Base-by-base conservation (phyloP, 2,329 filamentous ascomycete genomes). In the Trichoderma hamatum region DNA sequence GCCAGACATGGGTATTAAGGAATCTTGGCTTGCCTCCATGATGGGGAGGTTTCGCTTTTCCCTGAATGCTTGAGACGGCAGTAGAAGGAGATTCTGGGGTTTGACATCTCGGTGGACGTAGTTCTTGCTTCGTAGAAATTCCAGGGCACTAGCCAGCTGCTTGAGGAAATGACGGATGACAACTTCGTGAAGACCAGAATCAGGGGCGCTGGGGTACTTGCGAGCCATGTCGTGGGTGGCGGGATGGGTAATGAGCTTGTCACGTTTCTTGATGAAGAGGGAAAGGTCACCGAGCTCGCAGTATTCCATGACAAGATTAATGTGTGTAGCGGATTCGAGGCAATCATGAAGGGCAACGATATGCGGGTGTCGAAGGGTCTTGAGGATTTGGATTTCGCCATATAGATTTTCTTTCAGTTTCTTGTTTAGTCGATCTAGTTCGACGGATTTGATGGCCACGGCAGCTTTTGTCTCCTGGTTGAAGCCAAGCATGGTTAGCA, bases 261-360 rank as follows among this genome's bases (percentile, higher is more conserved):
- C 90, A 70, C 95, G 89, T 82, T 96, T 96, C 85, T 96, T 97
- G 82, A 99, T 97, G 80, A 99, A 98, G 66, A 95, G 86, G 13
- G 96, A 97, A 69, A 99, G 82, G 77, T 99, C 96, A 26, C 96
- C 95, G 51, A 99, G 87, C 78, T 97, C 93, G 82, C 96, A 98
- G 81, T 96, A 98, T 82, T 99, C 96, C 95, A 98, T 99, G 72
- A 98, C 90, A 69, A 99, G 87, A 81, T 99, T 96, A 81, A 98
- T 97, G 77, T 97, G 92, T 26, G 90, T 90, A 3, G 88, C 84
- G 0, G 93, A 91, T 80, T 98, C 94, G 79, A 95, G 87, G 82
- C 94, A 97, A 81, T 97, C 93, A 83, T 97, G 94, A 59, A 99
- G 90, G 74, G 94, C 92, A 73, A 98, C 96, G 74, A 99, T 97